phyloP scores from a whole-genome alignment of 768 basidiomycete species.

The Postia placenta region DNA sequence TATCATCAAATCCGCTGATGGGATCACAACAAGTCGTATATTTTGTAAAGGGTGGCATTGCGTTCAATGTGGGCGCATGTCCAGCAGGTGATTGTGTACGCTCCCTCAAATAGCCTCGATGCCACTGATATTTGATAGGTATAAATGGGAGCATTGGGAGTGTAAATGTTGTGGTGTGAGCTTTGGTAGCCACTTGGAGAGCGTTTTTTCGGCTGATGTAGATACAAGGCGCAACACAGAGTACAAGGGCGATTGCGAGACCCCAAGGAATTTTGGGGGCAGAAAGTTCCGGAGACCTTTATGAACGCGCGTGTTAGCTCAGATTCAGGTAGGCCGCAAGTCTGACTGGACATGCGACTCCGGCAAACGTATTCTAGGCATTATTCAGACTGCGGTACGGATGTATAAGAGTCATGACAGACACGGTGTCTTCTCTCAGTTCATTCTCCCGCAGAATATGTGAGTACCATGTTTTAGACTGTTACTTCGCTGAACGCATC shows the following conservation, averaged over 20 bases:
- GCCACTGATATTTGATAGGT: conserved; percentile 33
- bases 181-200: background rate
- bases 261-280: conserved; percentile 34
- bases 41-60: conserved; percentile 72
- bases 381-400: background rate
- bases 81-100: conserved; percentile 51
- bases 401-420: background rate
- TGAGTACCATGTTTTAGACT: background rate
- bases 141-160: conserved; percentile 71
- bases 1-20: conserved; percentile 17
- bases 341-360: background rate
- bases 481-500: background rate
- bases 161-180: conserved; percentile 57
- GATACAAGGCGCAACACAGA: too few species aligned
- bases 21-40: conserved; percentile 44
- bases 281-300: conserved; percentile 9
- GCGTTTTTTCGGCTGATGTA: conserved; percentile 5
- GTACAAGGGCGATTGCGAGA: conserved; percentile 19
- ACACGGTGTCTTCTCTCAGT: background rate
- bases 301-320: conserved; percentile 8
- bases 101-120: background rate
- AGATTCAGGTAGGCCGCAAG: conserved; percentile 13
- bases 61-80: conserved; percentile 59
- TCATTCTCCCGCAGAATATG: conserved; percentile 9
- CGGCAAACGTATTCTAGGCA: background rate